Evolutionary conservation across 345 rosid species (phyloP), one percentile per base, ranked within the genome.

Genomic region (Eucalyptus pauciflora): DNA sequence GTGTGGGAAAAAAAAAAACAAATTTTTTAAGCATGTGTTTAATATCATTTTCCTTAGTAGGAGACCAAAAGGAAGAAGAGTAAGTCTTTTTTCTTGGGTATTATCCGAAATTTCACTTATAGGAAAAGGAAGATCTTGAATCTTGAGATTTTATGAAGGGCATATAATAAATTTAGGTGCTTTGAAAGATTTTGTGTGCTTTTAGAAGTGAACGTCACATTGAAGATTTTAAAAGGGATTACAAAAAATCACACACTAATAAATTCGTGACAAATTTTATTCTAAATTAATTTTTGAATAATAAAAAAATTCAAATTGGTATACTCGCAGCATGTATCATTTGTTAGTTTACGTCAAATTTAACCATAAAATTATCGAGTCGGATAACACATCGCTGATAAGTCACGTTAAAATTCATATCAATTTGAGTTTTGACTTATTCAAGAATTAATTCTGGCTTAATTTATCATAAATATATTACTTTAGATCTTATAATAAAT

Each of bases 351-450:
- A 3, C 2, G 1, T 25, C 2, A 58, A 58, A 58, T 58, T 58
- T 25, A 24, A 58, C 0, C 0, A 0, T 58, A 5, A 58, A 25
- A 58, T 58, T 58, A 1, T 11, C 10, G 6, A 58, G 64, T 58
- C 0, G 6, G 2, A 58, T 58, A 25, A 58, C 3, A 58, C 0
- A 3, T 58, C 0, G 0, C 1, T 1, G 2, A 52, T 52, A 18
- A 52, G 2, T 3, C 4, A 52, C 0, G 0, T 52, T 18, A 18
- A 52, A 52, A 52, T 52, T 52, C 2, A 52, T 52, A 52, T 20
- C 2, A 4, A 52, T 52, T 52, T 52, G 58, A 7, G 10, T 52
- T 20, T 52, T 18, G 10, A 52, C 24, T 52, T 52, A 52, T 52
- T 52, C 10, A 52, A 52, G 0, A 52, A 20, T 52, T 52, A 18